Percentiles rank a stretch among this genome's conserved stretches.
Evolutionary conservation across 2,329 filamentous ascomycete genomes (phyloP).

Genomic region (Penicillium sumatraense): DNA sequence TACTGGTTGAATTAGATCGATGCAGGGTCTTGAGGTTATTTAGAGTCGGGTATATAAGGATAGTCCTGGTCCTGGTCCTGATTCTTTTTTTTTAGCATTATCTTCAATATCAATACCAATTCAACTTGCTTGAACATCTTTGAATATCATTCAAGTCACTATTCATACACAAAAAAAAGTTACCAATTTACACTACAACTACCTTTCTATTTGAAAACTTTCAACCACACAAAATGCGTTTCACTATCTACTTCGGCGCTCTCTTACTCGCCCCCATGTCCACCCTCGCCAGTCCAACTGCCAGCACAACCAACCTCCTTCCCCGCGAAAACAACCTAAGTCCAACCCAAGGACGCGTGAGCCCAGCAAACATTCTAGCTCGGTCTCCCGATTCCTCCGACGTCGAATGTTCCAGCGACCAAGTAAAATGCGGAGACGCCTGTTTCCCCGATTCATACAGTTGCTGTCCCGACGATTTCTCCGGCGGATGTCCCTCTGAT

Average conservation of each 20-base stretch:
- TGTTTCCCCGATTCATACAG: conserved; percentile 2
- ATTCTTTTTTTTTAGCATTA: not conserved
- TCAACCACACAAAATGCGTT: not conserved
- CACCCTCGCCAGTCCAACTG: not conserved
- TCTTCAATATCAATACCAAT: not conserved
- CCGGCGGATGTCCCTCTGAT: conserved; percentile 2
- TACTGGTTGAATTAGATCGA: not conserved
- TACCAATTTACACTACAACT: too few species aligned
- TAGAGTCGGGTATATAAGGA: not conserved
- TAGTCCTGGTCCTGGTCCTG: not conserved
- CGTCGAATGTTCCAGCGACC: not conserved
- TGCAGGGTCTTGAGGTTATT: conserved; percentile 1
- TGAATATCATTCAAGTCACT: too few species aligned
- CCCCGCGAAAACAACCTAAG: conserved; percentile 1
- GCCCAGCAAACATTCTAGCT: conserved; percentile 4
- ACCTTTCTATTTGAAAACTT: too few species aligned
- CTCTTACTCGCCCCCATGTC: not conserved
- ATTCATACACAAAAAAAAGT: too few species aligned
- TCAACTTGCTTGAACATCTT: too few species aligned
- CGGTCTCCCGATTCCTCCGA: conserved; percentile 2
- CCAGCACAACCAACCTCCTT: not conserved
- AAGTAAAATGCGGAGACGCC: conserved; percentile 1
- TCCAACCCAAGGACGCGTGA: not conserved
- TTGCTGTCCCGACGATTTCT: conserved; percentile 5
- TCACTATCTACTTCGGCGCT: not conserved